Evolutionary conservation across 768 basidiomycete genomes (phyloP).

Genomic region (Lactarius deliciosus): DNA sequence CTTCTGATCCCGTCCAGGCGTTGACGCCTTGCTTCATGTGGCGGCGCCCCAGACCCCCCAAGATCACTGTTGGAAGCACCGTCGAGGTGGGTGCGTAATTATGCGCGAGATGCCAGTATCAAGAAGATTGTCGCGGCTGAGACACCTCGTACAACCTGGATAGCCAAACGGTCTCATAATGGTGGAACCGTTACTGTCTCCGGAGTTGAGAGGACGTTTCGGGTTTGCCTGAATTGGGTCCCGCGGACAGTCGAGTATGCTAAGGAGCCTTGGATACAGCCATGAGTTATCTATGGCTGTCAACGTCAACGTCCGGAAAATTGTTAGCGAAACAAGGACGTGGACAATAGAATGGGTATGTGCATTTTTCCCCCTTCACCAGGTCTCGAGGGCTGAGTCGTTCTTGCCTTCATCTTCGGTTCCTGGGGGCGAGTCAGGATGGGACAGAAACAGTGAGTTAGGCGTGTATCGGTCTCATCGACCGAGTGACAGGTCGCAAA

Average conservation of each 20-base stretch:
- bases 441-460: background rate
- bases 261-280: background rate
- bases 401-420: background rate
- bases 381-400: background rate
- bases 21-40: slow-evolving; percentile 11
- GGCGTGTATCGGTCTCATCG: background rate
- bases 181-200: background rate
- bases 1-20: background rate
- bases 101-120: background rate
- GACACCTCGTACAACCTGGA: slow-evolving; percentile 1
- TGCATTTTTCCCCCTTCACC: background rate
- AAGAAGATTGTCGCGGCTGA: slow-evolving; percentile 9
- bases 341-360: slow-evolving; percentile 10
- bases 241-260: background rate
- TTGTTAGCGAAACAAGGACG: slow-evolving; percentile 6
- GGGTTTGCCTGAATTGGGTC: background rate
- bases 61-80: background rate
- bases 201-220: background rate
- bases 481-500: background rate
- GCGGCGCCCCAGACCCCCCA: background rate
- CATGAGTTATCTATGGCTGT: background rate
- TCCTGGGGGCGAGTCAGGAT: background rate
- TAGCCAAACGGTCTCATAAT: background rate
- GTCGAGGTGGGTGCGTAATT: slow-evolving; percentile 6
- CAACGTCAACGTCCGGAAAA: slow-evolving; percentile 7